Evolutionary conservation across 345 rosid species (phyloP), one percentile per base, ranked within the genome.

Genomic region (Hirschfeldia incana): DNA sequence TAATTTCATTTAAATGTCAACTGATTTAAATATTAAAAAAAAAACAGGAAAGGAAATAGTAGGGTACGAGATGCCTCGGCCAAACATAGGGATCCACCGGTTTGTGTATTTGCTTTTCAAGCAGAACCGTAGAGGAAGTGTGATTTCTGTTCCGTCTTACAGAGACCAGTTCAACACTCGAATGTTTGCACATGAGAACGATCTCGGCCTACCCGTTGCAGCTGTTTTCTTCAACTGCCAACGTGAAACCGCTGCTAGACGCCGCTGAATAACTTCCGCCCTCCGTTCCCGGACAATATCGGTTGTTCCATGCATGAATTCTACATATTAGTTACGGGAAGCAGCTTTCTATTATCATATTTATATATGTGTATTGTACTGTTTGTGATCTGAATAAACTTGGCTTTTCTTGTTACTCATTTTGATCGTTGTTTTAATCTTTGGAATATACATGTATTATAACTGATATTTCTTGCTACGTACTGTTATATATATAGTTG

Each of bases 51-150:
- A 80, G 42, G 97, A 92, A 69, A 74, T 85, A 71, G 85, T 92
- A 84, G 86, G 70, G 82, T 94, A 94, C 76, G 98, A 94, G 80
- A 88, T 87, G 85, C 97, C 98, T n/a, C 81, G 87, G 89, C 98
- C 98, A 34, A 92, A 85, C 86, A 94, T 94, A 76, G 98, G 98
- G 71, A 94, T 94, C 33, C 98, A 94, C 78, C 87, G 98, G 83
- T 94, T 87, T 60, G 98, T 89, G 84, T 92, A 90, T 78, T 67
- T 94, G 6, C 81, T 94, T 27, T 94, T 90, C 88, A 89, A 86
- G 84, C 98, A 94, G 84, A 89, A 81, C 62, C 66, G 88, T 8
- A 82, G 98, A 76, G 87, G 87, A 66, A 77, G 85, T 33, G 87
- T 85, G 42, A 75, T 71, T 63, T 82, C 27, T 13, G 44, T 82